phyloP scores from a whole-genome alignment of 371 early-diverging fungal genomes.

The Lichtheimia corymbifera region DNA sequence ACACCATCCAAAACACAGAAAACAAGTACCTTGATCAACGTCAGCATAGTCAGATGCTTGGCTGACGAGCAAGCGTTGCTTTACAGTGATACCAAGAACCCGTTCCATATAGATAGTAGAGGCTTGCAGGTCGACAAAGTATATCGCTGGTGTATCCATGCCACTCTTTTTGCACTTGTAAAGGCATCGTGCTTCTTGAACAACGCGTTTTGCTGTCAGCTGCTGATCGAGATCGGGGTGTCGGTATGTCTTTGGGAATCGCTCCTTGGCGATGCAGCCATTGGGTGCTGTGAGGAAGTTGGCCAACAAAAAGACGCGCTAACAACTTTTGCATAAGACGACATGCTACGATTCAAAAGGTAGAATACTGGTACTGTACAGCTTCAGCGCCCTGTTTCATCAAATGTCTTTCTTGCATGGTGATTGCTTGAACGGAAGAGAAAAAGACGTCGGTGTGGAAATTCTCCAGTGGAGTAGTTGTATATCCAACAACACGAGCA shows the following conservation, averaged over 20 bases:
- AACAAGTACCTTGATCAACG: conserved; percentile 31
- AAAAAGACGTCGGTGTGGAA: too few relatives aligned
- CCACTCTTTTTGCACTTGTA: conserved; percentile 70
- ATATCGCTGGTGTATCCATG: conserved; percentile 82
- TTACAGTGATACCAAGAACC: conserved; percentile 75
- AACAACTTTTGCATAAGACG: not conserved
- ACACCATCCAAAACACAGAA: not conserved
- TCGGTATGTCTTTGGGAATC: conserved; percentile 92
- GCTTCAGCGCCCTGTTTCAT: conserved; percentile 30
- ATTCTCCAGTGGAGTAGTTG: too few relatives aligned
- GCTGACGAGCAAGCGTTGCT: conserved; percentile 60
- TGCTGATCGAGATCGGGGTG: conserved; percentile 88
- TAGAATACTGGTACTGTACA: conserved; percentile 5
- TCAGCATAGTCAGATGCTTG: conserved; percentile 35
- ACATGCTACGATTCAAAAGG: not conserved
- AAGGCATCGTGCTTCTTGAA: conserved; percentile 85
- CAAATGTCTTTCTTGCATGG: conserved; percentile 4
- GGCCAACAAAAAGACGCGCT: conserved; percentile 28
- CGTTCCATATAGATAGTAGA: conserved; percentile 87
- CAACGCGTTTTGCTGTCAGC: conserved; percentile 74
- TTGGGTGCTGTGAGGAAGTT: conserved; percentile 23
- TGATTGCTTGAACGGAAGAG: too few relatives aligned
- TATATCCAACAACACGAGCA: too few relatives aligned
- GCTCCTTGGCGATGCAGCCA: conserved; percentile 60
- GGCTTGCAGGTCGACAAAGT: conserved; percentile 71